Conservation (phyloP, 805 yeast species). For the Komagataella populi region DNA sequence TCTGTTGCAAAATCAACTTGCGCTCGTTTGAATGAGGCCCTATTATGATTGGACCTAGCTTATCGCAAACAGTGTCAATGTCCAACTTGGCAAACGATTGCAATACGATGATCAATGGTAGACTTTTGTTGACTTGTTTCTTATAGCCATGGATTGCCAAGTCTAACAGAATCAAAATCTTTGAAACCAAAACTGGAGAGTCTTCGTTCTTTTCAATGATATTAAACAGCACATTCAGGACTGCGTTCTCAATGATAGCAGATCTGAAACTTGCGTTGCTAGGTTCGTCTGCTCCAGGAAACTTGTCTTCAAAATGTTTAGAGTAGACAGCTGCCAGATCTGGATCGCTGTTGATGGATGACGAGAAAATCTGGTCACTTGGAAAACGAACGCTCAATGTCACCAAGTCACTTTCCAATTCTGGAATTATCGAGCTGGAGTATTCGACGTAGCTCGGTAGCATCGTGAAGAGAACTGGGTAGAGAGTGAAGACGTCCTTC, state of each 20-base stretch:
- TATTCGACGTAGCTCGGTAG: neutral
- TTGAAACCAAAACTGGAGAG: neutral
- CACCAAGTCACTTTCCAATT: neutral
- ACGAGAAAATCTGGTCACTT: neutral
- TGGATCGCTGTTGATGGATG: neutral
- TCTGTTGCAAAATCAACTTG: neutral
- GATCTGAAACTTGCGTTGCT: neutral
- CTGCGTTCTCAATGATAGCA: neutral
- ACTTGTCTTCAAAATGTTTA: neutral
- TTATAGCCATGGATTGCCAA: neutral
- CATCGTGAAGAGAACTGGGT: neutral
- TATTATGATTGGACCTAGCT: neutral
- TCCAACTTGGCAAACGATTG: neutral
- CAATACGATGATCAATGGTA: neutral
- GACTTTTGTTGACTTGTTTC: neutral
- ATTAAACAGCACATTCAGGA: neutral
- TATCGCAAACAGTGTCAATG: neutral
- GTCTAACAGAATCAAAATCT: neutral
- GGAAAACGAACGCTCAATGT: neutral
- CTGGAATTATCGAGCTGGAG: neutral
- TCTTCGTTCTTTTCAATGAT: neutral
- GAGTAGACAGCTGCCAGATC: neutral
- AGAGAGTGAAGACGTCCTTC: neutral
- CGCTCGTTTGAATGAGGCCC: neutral
- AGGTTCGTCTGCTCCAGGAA: neutral